Evolutionary conservation across 2,329 filamentous ascomycete species (phyloP).

Genomic region (Trichoderma brevicompactum): DNA sequence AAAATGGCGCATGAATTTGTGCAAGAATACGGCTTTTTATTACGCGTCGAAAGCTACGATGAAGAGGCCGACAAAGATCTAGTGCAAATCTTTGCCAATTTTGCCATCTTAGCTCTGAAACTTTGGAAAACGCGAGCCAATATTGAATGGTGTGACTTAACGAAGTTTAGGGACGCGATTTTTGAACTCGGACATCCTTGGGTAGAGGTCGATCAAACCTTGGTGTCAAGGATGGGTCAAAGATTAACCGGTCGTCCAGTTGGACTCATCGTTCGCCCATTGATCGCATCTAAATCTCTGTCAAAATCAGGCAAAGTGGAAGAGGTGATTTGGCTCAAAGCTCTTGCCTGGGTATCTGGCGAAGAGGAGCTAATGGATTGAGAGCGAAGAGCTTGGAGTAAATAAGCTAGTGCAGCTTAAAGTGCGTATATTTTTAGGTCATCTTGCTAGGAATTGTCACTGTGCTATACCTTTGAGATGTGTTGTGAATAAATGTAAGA

Average conservation of each 20-base stretch:
- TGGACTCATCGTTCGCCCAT: not conserved
- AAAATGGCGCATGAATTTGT: not conserved
- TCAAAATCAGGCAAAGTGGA: not conserved
- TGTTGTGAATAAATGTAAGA: too few relatives aligned
- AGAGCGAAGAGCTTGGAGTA: not conserved
- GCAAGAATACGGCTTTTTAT: not conserved
- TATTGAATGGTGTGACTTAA: not conserved
- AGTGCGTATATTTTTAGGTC: too few relatives aligned
- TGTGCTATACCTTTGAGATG: too few relatives aligned
- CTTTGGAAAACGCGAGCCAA: not conserved
- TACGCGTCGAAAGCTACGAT: not conserved
- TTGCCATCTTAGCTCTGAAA: not conserved
- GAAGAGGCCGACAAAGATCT: not conserved
- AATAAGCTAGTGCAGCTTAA: too few relatives aligned
- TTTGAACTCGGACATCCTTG: not conserved
- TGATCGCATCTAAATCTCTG: not conserved
- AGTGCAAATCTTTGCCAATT: not conserved
- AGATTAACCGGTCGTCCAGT: not conserved
- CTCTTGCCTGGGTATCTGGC: not conserved
- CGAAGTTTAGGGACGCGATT: fast-evolving
- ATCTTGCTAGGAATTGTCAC: too few relatives aligned
- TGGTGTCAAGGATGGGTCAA: not conserved
- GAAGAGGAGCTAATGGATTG: not conserved
- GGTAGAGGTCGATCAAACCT: not conserved
- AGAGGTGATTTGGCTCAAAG: conserved; percentile 1